Evolutionary conservation across 179 eudicot species (phyloP).

Genomic region (Spergularia azorica): DNA sequence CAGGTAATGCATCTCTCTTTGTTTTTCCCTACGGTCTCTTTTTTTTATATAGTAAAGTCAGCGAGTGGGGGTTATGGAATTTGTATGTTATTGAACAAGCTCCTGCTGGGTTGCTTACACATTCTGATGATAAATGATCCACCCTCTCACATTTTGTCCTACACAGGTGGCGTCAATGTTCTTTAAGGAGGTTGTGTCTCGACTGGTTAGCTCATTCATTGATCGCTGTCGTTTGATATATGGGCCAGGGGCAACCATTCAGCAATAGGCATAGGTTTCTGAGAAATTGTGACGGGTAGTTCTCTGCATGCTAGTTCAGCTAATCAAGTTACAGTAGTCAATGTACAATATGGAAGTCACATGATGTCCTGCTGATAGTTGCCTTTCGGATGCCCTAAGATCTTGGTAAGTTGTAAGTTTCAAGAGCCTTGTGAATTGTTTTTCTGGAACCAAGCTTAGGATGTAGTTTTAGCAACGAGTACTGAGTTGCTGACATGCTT

Average conservation of each 20-base stretch:
- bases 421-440: neutral
- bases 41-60: too few species aligned
- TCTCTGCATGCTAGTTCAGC: constrained; percentile 2
- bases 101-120: neutral
- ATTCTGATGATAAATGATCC: neutral
- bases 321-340: constrained; percentile 11
- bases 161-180: constrained; percentile 80
- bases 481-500: neutral
- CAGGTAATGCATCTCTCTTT: constrained; percentile 48
- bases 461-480: neutral
- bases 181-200: constrained; percentile 80
- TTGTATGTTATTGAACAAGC: neutral
- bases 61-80: neutral
- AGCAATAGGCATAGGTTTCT: constrained; percentile 31
- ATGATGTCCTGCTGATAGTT: constrained; percentile 19
- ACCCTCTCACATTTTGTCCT: constrained; percentile 3
- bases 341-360: constrained; percentile 6
- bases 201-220: constrained; percentile 68
- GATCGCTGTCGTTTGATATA: constrained; percentile 81
- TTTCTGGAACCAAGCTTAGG: neutral
- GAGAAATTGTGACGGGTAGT: neutral
- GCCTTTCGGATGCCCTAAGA: constrained; percentile 8
- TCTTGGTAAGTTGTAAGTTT: constrained; percentile 15
- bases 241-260: constrained; percentile 64
- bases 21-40: neutral